Evolutionary conservation across 1,284 basidiomycete species (phyloP).

Genomic region (Vanrija sp.): DNA sequence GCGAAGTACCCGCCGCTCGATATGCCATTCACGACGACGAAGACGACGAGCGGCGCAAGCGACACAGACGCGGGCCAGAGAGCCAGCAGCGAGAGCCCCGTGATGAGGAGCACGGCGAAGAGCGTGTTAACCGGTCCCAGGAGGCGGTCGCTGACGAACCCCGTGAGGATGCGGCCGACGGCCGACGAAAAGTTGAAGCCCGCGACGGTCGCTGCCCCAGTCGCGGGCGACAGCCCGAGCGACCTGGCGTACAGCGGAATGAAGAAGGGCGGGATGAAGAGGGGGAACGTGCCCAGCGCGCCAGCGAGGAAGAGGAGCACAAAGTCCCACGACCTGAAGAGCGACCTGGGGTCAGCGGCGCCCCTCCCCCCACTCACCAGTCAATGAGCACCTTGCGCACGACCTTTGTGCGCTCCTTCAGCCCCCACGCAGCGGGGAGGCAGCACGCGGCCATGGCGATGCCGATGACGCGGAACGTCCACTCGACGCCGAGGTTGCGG

Average conservation of each 20-base stretch:
- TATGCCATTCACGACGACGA: conserved; percentile 26
- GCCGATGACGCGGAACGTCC: conserved; percentile 15
- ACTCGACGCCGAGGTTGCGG: conserved; percentile 24
- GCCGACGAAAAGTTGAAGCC: conserved; percentile 32
- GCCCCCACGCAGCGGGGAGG: conserved; percentile 11
- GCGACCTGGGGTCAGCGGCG: conserved; percentile 15
- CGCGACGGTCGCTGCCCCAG: conserved; percentile 28
- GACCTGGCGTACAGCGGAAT: conserved; percentile 41
- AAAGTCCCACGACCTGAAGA: conserved; percentile 36
- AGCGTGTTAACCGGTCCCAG: conserved; percentile 13
- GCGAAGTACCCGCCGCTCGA: conserved; percentile 27
- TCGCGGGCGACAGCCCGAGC: conserved; percentile 25
- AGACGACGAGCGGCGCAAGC: conserved; percentile 25
- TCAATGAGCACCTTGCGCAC: conserved; percentile 3
- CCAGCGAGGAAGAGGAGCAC: conserved; percentile 34
- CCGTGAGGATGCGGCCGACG: conserved; percentile 24
- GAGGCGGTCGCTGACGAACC: conserved; percentile 20
- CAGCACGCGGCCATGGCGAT: conserved; percentile 3
- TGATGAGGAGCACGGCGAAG: conserved; percentile 5
- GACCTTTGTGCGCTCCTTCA: conserved; percentile 4
- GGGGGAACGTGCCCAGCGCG: conserved; percentile 39
- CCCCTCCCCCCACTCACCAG: conserved; percentile 1
- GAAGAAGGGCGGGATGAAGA: conserved; percentile 47
- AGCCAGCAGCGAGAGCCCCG: conserved; percentile 20
- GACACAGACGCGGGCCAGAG: conserved; percentile 23